Base-by-base conservation (phyloP, 768 basidiomycete genomes). In the Lactifluus pinguis region DNA sequence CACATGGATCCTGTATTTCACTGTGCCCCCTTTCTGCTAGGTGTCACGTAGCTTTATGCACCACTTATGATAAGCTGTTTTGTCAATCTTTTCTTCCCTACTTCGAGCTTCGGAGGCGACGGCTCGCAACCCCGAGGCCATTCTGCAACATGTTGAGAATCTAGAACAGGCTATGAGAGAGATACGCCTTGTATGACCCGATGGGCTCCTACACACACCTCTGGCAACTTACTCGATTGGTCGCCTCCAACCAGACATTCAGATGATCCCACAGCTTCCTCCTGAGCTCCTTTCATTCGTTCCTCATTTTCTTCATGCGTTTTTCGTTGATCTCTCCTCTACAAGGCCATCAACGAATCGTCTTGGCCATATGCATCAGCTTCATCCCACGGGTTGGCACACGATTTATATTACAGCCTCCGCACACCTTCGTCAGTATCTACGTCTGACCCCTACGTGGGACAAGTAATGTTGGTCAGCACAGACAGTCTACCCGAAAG, bases 331-430 rank as follows among this genome's bases (percentile, higher is more conserved):
- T 69, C 66, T 6, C 64, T 67, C 51, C 53, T 63, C 70, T 68
- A 71, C 15, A 68, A 60, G 60, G 15, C 75, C 77, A 67, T 71
- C 34, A 77, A 50, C 15, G 74, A 72, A 56, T 78, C 75, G 45
- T 65, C 66, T 67, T 14, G 32, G 60, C 61, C 49, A 57, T 50
- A 13, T 66, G 45, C 19, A 70, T 58, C n/a, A 62, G 51, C 59
- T 57, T 38, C 4, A 55, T 29, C 68, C 68, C 72, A 3, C 54
- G 49, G 14, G 29, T n/a, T 29, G 64, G 55, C 30, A 55, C 45
- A 36, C 57, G 54, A n/a, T 42, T 55, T 29, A 34, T 44, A 21
- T 61, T 55, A 36, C 71, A 65, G 5, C 15, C 21, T 5, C 48
- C 13, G 21, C 47, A 29, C 36, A 54, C 52, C 42, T 21, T 29